Evolutionary conservation across 805 yeast genomes (phyloP).

Genomic region (Wickerhamiella brachini): DNA sequence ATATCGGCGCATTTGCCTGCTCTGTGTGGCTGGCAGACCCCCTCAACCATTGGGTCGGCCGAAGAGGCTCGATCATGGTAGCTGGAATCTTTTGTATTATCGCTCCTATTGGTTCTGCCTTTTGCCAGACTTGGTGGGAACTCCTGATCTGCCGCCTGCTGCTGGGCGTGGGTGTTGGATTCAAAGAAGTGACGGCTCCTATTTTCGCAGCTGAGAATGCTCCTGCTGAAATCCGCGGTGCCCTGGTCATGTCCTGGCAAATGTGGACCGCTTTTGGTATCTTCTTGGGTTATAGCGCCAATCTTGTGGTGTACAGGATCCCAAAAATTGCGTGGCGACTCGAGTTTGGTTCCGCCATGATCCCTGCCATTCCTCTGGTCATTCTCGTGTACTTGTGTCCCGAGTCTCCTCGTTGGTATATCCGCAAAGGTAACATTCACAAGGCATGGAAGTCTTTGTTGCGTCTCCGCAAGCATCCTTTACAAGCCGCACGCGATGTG

Average conservation of each 20-base stretch:
- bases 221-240: conserved; percentile 46
- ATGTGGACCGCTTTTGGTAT: conserved; percentile 64
- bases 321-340: conserved; percentile 45
- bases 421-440: conserved; percentile 35
- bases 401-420: conserved; percentile 57
- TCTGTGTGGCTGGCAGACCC: conserved; percentile 37
- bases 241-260: conserved; percentile 59
- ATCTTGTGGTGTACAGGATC: conserved; percentile 41
- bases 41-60: conserved; percentile 38
- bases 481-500: conserved; percentile 51
- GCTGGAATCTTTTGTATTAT: conserved; percentile 40
- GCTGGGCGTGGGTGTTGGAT: conserved; percentile 52
- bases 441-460: conserved; percentile 39
- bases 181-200: conserved; percentile 53
- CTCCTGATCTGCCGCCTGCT: conserved; percentile 44
- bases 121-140: conserved; percentile 46
- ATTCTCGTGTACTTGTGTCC: conserved; percentile 48
- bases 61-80: conserved; percentile 31
- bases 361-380: conserved; percentile 38
- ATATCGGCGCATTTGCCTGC: conserved; percentile 33
- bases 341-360: conserved; percentile 49
- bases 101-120: conserved; percentile 46
- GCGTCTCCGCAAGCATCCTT: conserved; percentile 31
- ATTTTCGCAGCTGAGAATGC: conserved; percentile 51
- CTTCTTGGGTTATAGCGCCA: conserved; percentile 48